These are phyloP conservation scores for Colletotrichum tropicicola DNA, from an alignment of 2,329 filamentous ascomycete genomes.

Conservation along the genomic window DNA sequence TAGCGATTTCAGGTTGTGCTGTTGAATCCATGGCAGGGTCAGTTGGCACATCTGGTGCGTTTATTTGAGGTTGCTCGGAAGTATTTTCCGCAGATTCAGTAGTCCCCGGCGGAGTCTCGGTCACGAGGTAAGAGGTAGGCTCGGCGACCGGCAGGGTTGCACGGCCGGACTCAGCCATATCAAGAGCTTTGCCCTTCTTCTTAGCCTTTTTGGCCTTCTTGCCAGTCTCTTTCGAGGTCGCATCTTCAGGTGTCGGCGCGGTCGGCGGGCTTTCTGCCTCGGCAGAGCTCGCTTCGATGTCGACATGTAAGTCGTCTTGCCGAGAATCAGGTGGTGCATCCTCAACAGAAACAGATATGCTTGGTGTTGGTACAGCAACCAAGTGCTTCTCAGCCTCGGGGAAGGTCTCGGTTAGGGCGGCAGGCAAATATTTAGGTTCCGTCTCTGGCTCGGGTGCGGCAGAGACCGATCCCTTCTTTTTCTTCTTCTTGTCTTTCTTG, in stretches of 20 bases:
- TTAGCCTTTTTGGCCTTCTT: constrained; percentile 28
- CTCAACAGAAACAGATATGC: neutral
- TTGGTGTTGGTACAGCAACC: neutral
- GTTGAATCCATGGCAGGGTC: neutral
- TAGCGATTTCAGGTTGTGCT: neutral
- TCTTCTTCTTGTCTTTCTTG: neutral
- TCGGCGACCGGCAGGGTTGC: constrained; percentile 23
- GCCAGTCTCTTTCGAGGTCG: constrained; percentile 32
- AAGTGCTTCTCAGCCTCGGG: neutral
- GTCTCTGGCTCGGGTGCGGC: neutral
- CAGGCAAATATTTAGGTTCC: neutral
- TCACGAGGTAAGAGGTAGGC: no score
- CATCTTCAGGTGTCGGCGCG: neutral
- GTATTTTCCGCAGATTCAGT: neutral
- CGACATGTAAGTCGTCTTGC: no score
- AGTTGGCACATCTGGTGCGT: neutral
- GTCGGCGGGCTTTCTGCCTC: neutral
- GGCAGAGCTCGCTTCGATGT: neutral
- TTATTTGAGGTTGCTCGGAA: neutral
- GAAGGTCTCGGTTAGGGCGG: no score
- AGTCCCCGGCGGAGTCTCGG: neutral
- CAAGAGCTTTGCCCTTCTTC: constrained; percentile 15
- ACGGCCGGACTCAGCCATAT: constrained; percentile 29
- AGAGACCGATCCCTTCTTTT: neutral
- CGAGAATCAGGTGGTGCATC: neutral